phyloP scores from a whole-genome alignment of 495 filamentous ascomycete species.

The Corynascus novoguineensis region DNA sequence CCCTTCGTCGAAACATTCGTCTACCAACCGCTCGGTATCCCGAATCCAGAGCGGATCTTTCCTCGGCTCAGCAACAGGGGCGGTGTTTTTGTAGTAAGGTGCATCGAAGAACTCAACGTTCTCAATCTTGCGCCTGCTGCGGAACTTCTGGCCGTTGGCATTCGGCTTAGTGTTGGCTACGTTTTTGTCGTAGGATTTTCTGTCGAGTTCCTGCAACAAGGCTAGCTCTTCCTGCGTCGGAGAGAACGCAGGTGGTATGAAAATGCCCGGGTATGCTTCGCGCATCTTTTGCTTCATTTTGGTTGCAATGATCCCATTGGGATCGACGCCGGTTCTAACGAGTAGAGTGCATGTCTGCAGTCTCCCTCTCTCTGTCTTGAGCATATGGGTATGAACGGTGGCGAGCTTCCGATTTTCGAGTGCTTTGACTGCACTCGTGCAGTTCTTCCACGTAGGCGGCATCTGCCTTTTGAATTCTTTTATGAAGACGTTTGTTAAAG shows the following conservation, averaged over 20 bases:
- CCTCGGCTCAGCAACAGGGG: slow-evolving; percentile 5
- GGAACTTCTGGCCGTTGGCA: slow-evolving; percentile 28
- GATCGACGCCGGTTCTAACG: slow-evolving; percentile 25
- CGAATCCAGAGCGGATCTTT: slow-evolving; percentile 20
- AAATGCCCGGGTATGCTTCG: slow-evolving; percentile 38
- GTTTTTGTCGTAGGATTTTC: slow-evolving; percentile 11
- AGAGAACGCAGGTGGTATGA: slow-evolving; percentile 41
- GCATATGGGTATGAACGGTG: slow-evolving; percentile 28
- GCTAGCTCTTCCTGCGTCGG: slow-evolving; percentile 34
- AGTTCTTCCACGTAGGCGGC: slow-evolving; percentile 34
- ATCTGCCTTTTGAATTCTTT: slow-evolving; percentile 38
- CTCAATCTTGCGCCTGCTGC: slow-evolving; percentile 28
- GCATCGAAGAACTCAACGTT: slow-evolving; percentile 35
- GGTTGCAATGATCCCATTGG: slow-evolving; percentile 16
- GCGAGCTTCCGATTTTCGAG: slow-evolving; percentile 24
- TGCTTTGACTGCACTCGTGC: slow-evolving; percentile 44
- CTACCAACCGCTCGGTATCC: slow-evolving; percentile 10
- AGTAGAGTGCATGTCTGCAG: slow-evolving; percentile 23
- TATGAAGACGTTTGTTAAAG: slow-evolving; percentile 58
- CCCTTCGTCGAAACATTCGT: not conserved
- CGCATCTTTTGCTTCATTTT: slow-evolving; percentile 38
- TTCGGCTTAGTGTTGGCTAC: slow-evolving; percentile 22
- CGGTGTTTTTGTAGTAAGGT: slow-evolving; percentile 30
- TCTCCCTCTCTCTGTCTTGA: slow-evolving; percentile 25
- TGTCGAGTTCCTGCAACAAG: slow-evolving; percentile 24